phyloP scores from a whole-genome alignment of 805 yeast species.

The Maudiozyma pseudohumilis region DNA sequence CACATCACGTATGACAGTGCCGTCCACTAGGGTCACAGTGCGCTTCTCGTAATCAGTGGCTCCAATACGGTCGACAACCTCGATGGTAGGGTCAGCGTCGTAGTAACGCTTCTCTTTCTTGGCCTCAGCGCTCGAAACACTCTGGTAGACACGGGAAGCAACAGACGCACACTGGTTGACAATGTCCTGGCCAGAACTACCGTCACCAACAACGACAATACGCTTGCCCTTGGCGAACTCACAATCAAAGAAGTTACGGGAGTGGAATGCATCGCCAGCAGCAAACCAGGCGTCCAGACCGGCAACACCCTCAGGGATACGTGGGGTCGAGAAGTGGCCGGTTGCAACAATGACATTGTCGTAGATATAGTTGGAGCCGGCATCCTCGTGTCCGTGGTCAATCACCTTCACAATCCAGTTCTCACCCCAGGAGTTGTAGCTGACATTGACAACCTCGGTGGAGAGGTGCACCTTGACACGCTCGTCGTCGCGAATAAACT shows the following conservation, averaged over 20 bases:
- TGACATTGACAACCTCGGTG: constrained; percentile 16
- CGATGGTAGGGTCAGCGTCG: constrained; percentile 4
- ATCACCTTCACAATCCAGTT: constrained; percentile 2
- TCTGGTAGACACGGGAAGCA: constrained; percentile 31
- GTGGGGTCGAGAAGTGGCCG: constrained; percentile 37
- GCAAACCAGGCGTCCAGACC: constrained; percentile 32
- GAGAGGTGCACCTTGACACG: constrained; percentile 21
- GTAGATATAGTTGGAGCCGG: constrained; percentile 21
- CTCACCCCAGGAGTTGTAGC: constrained; percentile 3
- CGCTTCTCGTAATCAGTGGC: constrained; percentile 19
- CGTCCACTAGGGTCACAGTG: constrained; percentile 27
- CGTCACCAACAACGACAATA: constrained; percentile 34
- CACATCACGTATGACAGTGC: constrained; percentile 19
- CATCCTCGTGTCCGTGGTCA: constrained; percentile 3
- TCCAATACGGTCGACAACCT: constrained; percentile 25
- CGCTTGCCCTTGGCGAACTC: constrained; percentile 26
- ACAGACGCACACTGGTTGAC: constrained; percentile 33
- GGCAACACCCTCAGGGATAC: constrained; percentile 29
- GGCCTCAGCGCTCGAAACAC: constrained; percentile 41
- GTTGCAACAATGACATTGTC: constrained; percentile 35
- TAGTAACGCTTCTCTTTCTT: constrained; percentile 23
- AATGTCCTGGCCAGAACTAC: constrained; percentile 36
- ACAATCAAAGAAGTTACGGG: constrained; percentile 32
- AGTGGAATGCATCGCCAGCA: constrained; percentile 29
- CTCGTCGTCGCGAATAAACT: constrained; percentile 18